A percentile compares a stretch with the other conserved stretches of the same genome.
These are phyloP conservation scores for Coniochaeta hoffmannii DNA, from an alignment of 2,329 filamentous ascomycete genomes.

Conservation along the genomic window DNA sequence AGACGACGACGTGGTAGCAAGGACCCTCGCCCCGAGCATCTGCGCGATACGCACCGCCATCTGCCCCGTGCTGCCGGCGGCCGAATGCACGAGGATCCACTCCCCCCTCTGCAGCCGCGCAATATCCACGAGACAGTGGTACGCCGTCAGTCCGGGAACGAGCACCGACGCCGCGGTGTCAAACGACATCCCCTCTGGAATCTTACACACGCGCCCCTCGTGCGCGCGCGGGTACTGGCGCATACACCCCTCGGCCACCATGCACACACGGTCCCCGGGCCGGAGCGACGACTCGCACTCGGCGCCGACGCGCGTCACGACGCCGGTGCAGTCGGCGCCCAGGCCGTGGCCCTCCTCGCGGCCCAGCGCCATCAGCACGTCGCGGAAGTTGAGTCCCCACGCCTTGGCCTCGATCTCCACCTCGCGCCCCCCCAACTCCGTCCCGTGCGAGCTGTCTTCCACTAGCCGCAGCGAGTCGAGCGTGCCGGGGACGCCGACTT, in stretches of 20 bases:
- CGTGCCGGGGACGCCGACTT: constrained; percentile 4
- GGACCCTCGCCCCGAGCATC: constrained; percentile 26
- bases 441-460: constrained; percentile 9
- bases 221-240: constrained; percentile 11
- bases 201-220: constrained; percentile 16
- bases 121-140: constrained; percentile 21
- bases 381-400: constrained; percentile 28
- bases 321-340: constrained; percentile 22
- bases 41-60: constrained; percentile 22
- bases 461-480: constrained; percentile 10
- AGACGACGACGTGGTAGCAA: constrained; percentile 25
- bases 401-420: constrained; percentile 28
- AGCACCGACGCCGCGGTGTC: constrained; percentile 24
- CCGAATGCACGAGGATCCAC: constrained; percentile 26
- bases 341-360: constrained; percentile 14
- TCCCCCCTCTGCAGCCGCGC: constrained; percentile 20
- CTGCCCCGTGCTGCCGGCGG: constrained; percentile 24
- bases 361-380: constrained; percentile 29
- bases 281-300: constrained; percentile 18
- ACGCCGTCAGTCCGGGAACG: constrained; percentile 24
- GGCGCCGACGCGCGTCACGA: constrained; percentile 23
- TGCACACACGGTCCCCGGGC: constrained; percentile 20
- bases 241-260: constrained; percentile 14
- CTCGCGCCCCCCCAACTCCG: constrained; percentile 9
- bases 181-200: constrained; percentile 25